phyloP scores from a whole-genome alignment of 2,329 filamentous ascomycete species.

The Botrytis hyacinthi region DNA sequence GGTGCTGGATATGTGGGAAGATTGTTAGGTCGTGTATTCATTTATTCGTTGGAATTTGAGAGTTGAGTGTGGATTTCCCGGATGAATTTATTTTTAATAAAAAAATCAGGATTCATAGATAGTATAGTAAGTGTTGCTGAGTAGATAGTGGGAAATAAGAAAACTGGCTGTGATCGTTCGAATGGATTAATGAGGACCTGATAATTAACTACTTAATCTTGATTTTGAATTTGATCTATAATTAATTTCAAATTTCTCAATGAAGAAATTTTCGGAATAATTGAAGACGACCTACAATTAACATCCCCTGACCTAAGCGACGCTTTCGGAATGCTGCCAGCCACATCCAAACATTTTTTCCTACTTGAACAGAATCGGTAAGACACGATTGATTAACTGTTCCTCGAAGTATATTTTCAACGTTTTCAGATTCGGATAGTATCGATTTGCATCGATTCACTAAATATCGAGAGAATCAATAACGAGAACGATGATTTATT shows the following conservation, averaged over 20 bases:
- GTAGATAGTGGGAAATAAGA: not conserved
- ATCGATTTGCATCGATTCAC: not conserved
- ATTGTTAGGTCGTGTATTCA: not conserved
- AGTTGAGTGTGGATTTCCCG: not conserved
- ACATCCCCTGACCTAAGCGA: slow-evolving; percentile 10
- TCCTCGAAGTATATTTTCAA: not conserved
- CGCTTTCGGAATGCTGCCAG: slow-evolving; percentile 8
- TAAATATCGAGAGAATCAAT: not conserved
- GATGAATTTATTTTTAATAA: not conserved
- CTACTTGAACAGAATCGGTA: not conserved
- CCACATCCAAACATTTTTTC: not conserved
- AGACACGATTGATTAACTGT: not conserved
- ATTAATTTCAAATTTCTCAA: not conserved
- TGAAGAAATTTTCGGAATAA: not conserved
- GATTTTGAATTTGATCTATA: not conserved
- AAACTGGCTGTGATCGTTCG: too few relatives aligned
- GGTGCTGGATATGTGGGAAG: not conserved
- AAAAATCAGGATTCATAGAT: not conserved
- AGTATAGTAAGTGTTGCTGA: too few relatives aligned
- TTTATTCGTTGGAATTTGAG: not conserved
- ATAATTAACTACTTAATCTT: not conserved
- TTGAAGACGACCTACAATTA: not conserved
- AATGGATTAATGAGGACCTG: not conserved
- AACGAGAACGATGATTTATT: not conserved
- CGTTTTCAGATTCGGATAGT: not conserved